Evolutionary conservation across 2,329 filamentous ascomycete genomes (phyloP).

Genomic region (Phaeoacremonium minimum): DNA sequence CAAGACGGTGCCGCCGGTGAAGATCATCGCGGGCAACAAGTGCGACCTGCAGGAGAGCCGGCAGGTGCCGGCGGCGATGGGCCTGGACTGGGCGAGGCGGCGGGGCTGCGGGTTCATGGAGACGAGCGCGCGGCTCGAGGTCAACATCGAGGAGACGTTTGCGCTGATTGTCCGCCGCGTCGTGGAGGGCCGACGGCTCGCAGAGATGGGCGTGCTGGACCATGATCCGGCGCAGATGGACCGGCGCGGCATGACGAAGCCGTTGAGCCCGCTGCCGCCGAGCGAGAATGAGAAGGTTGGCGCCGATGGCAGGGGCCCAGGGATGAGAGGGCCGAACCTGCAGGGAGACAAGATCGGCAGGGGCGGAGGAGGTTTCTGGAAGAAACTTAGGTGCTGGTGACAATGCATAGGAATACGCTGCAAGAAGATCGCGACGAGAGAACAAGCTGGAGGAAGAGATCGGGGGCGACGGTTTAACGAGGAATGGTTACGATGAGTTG

Average conservation of each 20-base stretch:
- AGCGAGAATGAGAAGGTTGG: slow-evolving; percentile 34
- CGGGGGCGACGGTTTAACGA: neutral
- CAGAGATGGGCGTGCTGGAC: slow-evolving; percentile 39
- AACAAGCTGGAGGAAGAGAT: neutral
- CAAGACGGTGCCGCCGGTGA: slow-evolving; percentile 65
- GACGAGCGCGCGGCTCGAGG: slow-evolving; percentile 77
- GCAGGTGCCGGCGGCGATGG: slow-evolving; percentile 64
- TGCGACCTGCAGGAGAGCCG: slow-evolving; percentile 72
- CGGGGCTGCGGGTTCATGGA: slow-evolving; percentile 84
- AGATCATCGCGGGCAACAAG: slow-evolving; percentile 84
- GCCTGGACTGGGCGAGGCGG: slow-evolving; percentile 72
- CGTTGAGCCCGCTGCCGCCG: slow-evolving; percentile 47
- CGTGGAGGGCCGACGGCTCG: slow-evolving; percentile 49
- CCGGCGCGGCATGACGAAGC: slow-evolving; percentile 52
- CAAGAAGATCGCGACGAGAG: neutral
- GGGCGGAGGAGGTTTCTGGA: slow-evolving; percentile 47
- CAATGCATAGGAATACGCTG: neutral
- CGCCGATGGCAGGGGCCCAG: slow-evolving; percentile 25
- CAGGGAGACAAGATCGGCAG: slow-evolving; percentile 38
- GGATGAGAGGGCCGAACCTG: slow-evolving; percentile 37
- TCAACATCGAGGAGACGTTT: slow-evolving; percentile 89
- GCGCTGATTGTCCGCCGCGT: slow-evolving; percentile 62
- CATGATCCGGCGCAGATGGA: slow-evolving; percentile 36
- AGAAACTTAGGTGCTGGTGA: slow-evolving; percentile 52
- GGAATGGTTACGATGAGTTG: neutral